Percentiles rank a stretch among this genome's conserved stretches.
phyloP scores from a whole-genome alignment of 225 moss, liverwort and hornwort species.

The Rhytidiadelphus loreus region DNA sequence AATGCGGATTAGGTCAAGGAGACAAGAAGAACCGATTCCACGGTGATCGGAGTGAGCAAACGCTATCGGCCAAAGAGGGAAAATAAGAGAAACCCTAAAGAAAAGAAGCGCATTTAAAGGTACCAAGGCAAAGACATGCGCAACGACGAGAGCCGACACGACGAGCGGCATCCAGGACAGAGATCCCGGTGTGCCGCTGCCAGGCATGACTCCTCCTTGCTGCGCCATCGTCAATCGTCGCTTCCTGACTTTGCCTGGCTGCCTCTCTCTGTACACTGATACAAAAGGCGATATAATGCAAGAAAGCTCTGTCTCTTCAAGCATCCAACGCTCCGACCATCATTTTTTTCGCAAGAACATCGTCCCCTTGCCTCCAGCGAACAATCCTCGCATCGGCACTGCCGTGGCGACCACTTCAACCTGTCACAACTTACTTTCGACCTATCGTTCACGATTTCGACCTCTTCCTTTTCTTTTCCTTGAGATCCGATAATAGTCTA shows the following conservation, averaged over 20 bases:
- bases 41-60: neutral
- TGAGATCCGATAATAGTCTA: neutral
- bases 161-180: conserved; percentile 29
- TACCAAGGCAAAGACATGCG: conserved; percentile 37
- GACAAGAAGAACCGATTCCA: neutral
- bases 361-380: no score
- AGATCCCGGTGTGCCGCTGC: neutral
- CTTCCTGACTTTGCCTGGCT: neutral
- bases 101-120: neutral
- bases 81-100: neutral
- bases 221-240: conserved; percentile 16
- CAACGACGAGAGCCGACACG: conserved; percentile 39
- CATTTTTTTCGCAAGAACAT: neutral
- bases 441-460: no score
- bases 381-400: neutral
- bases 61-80: neutral
- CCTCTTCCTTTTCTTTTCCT: neutral
- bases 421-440: neutral
- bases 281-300: neutral
- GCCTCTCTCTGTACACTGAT: neutral
- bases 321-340: neutral
- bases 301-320: neutral
- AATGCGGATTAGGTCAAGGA: neutral
- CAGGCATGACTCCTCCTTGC: conserved; percentile 18
- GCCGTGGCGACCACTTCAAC: neutral